Base-by-base conservation (phyloP, 805 yeast species). In the Wickerhamiella kurtzmanii region DNA sequence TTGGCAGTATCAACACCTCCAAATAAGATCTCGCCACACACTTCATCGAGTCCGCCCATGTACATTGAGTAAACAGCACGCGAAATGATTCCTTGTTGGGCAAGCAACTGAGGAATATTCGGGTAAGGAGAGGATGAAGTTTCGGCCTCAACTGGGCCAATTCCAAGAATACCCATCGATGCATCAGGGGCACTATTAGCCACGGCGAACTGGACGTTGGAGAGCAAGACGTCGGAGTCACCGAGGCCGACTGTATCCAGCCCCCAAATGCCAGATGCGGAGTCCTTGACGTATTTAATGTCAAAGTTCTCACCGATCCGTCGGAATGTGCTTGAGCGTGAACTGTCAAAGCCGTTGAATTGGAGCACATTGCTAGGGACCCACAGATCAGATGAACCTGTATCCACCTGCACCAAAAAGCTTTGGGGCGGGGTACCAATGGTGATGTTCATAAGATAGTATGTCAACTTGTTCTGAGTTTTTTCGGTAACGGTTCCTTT, bases 1-100 rank as follows among this genome's bases (percentile, higher is more conserved):
- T 80, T 80, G 36, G 75, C 70, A 49, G 72, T 74, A 56, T 82
- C 89, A 22, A 78, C 71, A 25, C 80, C 92, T 43, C 92, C 89
- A 65, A 82, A 82, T 43, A 82, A 60, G 18, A 82, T 66, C n/a
- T 70, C 62, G 4, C 86, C 88, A 1, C 65, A 50, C 3, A 52
- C 47, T 35, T 64, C 56, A 3, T 51, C 53, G 18, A 59, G 54
- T 2, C 64, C 62, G 53, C 77, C 73, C 60, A 83, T 67, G 56
- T 67, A 81, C 47, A 83, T 65, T 0, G 89, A 81, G 60, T 80
- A 83, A 1, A 74, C 74, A 37, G 69, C 68, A 44, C 72, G 70
- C 41, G 70, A 56, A 50, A 77, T 81, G 38, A 73, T 56, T 0
- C 87, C 88, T 46, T 73, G 72, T 21, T 63, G 55, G 28, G 71